Conservation (phyloP, 2,329 filamentous ascomycete genomes). For the Elsinoe necatrix region DNA sequence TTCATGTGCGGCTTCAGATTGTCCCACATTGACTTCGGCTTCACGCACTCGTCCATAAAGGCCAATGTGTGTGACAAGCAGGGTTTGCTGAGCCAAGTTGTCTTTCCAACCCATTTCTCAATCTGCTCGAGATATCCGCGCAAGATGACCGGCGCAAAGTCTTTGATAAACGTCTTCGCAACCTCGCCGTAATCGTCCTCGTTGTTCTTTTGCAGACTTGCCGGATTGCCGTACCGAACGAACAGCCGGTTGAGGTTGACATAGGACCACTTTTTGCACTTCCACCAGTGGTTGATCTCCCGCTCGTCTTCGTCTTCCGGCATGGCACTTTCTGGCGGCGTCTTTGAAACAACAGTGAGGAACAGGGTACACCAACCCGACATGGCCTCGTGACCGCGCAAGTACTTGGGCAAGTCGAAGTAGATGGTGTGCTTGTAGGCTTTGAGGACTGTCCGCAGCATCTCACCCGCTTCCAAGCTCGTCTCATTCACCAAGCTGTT, state of each 20-base stretch:
- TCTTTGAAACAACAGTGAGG: conserved; percentile 78
- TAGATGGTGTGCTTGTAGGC: conserved; percentile 98
- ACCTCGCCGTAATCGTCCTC: conserved; percentile 70
- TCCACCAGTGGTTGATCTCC: conserved; percentile 97
- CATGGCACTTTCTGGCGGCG: conserved; percentile 70
- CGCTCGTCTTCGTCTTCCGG: conserved; percentile 72
- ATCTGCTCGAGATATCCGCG: conserved; percentile 92
- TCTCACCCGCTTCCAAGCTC: conserved; percentile 89
- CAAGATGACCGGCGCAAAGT: conserved; percentile 90
- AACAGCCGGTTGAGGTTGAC: conserved; percentile 95
- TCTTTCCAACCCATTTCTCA: conserved; percentile 95
- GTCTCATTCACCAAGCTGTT: conserved; percentile 83
- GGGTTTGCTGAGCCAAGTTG: conserved; percentile 87
- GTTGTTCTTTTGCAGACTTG: conserved; percentile 63
- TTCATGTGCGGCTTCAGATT: conserved; percentile 89
- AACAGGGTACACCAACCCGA: conserved; percentile 96
- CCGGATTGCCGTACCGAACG: conserved; percentile 84
- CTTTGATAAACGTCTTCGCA: conserved; percentile 81
- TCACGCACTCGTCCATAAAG: conserved; percentile 94
- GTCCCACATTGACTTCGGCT: conserved; percentile 94
- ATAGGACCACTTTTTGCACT: conserved; percentile 99
- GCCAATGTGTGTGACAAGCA: conserved; percentile 88
- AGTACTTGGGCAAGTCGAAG: conserved; percentile 69
- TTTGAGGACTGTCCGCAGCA: conserved; percentile 91
- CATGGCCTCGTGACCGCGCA: conserved; percentile 73